A percentile compares a stretch with the other conserved stretches of the same genome.
Evolutionary conservation across 2,329 filamentous ascomycete species (phyloP).

Genomic region (Exophiala dermatitidis): DNA sequence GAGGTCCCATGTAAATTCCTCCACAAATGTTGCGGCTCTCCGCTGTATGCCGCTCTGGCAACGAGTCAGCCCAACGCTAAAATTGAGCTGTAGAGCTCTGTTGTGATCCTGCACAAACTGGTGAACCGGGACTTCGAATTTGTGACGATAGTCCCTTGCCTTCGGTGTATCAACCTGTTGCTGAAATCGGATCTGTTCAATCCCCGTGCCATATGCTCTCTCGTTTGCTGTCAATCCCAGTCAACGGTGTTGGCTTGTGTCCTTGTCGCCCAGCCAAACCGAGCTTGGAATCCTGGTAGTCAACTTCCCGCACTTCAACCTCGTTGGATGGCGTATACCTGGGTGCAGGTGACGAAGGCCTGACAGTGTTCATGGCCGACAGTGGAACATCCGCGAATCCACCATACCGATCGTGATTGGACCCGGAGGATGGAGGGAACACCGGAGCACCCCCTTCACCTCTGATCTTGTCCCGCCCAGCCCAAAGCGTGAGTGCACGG

Average conservation of each 20-base stretch:
- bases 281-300: conserved; percentile 38
- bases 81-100: not conserved
- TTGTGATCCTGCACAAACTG: not conserved
- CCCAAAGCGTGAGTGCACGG: conserved; percentile 57
- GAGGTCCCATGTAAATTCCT: conserved; percentile 16
- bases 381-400: conserved; percentile 37
- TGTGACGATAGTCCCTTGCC: not conserved
- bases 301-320: conserved; percentile 19
- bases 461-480: conserved; percentile 52
- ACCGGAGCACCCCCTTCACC: conserved; percentile 50
- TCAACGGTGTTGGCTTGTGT: conserved; percentile 28
- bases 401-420: conserved; percentile 21
- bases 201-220: conserved; percentile 12
- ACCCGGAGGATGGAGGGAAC: conserved; percentile 12
- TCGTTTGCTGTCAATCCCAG: conserved; percentile 15
- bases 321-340: conserved; percentile 26
- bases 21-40: conserved; percentile 18
- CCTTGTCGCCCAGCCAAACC: conserved; percentile 38
- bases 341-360: conserved; percentile 24
- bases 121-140: not conserved
- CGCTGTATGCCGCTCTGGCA: conserved; percentile 11
- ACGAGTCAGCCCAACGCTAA: not conserved
- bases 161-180: conserved; percentile 1
- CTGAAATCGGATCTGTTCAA: conserved; percentile 1
- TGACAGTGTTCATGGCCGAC: conserved; percentile 6